Percentiles rank a stretch among this genome's conserved stretches.
These are phyloP conservation scores for Cicer cuneatum DNA, from an alignment of 306 rosid species.

Conservation along the genomic window DNA sequence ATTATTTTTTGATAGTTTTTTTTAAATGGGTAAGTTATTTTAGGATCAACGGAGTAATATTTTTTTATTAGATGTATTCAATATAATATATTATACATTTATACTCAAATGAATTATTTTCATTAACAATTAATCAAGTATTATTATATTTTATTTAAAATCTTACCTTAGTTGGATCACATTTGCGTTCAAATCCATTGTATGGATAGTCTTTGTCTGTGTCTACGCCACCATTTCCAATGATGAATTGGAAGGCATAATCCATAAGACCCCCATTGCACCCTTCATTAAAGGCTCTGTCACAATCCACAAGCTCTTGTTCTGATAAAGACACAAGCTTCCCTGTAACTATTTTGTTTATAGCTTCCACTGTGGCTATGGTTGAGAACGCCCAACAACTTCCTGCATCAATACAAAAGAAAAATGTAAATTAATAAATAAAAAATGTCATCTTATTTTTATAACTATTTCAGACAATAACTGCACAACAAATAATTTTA, in stretches of 20 bases:
- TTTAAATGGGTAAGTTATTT: too few species aligned
- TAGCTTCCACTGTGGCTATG: conserved; percentile 81
- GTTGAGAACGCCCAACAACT: conserved; percentile 99
- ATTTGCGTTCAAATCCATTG: conserved; percentile 56
- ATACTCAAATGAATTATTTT: too few species aligned
- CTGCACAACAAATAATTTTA: too few species aligned
- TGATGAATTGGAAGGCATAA: conserved; percentile 84
- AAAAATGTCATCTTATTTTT: too few species aligned
- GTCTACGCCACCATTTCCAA: conserved; percentile 87
- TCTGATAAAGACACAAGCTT: conserved; percentile 78
- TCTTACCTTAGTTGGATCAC: conserved; percentile 53
- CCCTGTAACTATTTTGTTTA: conserved; percentile 78
- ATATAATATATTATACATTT: too few species aligned
- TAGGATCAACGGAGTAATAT: too few species aligned
- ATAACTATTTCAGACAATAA: too few species aligned
- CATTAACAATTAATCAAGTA: too few species aligned
- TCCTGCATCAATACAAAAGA: conserved; percentile 47
- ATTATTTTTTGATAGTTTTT: too few species aligned
- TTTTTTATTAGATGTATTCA: too few species aligned
- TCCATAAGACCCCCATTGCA: conserved; percentile 95
- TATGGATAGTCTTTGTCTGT: conserved; percentile 87
- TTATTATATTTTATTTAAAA: neutral
- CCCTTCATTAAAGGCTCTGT: conserved; percentile 64
- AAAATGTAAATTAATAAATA: neutral
- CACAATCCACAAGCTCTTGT: conserved; percentile 93